phyloP scores from a whole-genome alignment of 108 stramenopile species.

The Fragilaria crotonensis region DNA sequence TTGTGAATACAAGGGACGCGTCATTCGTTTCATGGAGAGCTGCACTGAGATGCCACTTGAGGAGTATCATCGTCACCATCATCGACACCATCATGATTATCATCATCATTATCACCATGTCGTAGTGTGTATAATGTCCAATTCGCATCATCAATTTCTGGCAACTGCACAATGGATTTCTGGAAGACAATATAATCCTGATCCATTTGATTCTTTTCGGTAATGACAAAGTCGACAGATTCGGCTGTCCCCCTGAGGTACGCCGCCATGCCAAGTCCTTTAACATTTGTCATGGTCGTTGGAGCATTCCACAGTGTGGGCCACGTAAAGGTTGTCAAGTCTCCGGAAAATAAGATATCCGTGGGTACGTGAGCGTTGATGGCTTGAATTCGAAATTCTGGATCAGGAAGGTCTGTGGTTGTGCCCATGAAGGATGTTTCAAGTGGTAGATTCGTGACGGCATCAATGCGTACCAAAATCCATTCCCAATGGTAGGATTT shows the following conservation, averaged over 20 bases:
- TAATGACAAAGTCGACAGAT: background rate
- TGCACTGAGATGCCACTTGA: background rate
- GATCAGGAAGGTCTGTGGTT: background rate
- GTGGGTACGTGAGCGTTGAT: background rate
- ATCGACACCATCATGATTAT: background rate
- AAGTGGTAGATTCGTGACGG: background rate
- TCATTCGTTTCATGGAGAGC: background rate
- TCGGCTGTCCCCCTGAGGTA: background rate
- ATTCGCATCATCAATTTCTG: background rate
- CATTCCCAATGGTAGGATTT: background rate
- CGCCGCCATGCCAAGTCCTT: background rate
- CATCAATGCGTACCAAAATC: background rate
- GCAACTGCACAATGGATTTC: background rate
- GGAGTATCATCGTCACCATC: background rate
- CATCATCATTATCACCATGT: background rate
- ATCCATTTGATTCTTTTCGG: background rate
- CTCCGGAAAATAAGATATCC: background rate
- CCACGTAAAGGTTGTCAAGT: background rate
- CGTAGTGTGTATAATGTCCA: background rate
- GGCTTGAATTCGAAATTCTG: background rate
- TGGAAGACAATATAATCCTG: too few relatives aligned
- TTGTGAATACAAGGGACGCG: background rate
- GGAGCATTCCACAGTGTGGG: background rate
- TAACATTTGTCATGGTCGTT: background rate
- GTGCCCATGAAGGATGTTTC: background rate